phyloP scores from a whole-genome alignment of 176 grass and related monocot species.

The maize (Zea mays) region DNA sequence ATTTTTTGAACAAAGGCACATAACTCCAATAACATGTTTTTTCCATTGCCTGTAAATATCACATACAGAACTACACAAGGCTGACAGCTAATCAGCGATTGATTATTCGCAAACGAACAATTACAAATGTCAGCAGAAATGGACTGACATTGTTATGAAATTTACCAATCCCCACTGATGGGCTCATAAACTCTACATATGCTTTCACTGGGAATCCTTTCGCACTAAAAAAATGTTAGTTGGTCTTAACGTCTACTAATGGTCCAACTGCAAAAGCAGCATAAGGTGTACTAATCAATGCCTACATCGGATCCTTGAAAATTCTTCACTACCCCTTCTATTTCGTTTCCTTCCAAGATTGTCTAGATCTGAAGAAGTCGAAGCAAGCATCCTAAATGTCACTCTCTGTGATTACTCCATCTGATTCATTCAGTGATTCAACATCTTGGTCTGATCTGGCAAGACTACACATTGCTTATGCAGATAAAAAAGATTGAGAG shows the following conservation, averaged over 20 bases:
- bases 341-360: background rate
- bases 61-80: background rate
- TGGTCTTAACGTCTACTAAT: background rate
- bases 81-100: background rate
- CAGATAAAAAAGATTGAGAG: background rate
- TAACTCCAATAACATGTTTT: background rate
- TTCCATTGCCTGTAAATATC: background rate
- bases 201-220: background rate
- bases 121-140: conserved; percentile 5
- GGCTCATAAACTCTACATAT: background rate
- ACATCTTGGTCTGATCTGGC: no score
- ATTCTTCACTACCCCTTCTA: background rate
- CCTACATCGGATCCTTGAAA: conserved; percentile 11
- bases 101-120: conserved; percentile 13
- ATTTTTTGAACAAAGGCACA: background rate
- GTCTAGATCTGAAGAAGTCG: background rate
- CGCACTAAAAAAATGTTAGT: conserved; percentile 1
- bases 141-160: background rate
- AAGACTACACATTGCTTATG: no score
- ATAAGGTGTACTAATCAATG: no score
- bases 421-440: background rate
- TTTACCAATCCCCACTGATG: background rate
- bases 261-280: background rate
- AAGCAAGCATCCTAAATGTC: background rate
- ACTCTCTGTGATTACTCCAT: background rate